Conservation (phyloP, 2,329 filamentous ascomycete genomes). For the Sporothrix pseudoabietina region DNA sequence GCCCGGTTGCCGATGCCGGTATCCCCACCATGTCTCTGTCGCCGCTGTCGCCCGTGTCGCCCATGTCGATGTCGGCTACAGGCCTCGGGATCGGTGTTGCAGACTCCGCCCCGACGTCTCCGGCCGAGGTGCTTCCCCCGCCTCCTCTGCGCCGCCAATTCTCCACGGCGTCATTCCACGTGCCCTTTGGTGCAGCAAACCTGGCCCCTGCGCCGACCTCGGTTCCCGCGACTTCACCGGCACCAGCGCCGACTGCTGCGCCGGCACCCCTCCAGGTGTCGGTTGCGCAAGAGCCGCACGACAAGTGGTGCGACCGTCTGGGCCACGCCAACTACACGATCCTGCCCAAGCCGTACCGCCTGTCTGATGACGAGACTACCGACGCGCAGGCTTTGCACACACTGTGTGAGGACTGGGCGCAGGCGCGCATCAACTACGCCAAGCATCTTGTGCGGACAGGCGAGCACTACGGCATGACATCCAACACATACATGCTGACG, state of each 20-base stretch:
- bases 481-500: slow-evolving; percentile 82
- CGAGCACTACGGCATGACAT: slow-evolving; percentile 88
- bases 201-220: not conserved
- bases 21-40: slow-evolving; percentile 29
- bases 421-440: slow-evolving; percentile 81
- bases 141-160: slow-evolving; percentile 77
- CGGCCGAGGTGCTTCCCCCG: slow-evolving; percentile 50
- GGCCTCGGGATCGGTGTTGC: slow-evolving; percentile 5
- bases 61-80: not conserved
- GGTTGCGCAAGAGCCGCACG: slow-evolving; percentile 60
- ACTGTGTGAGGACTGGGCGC: slow-evolving; percentile 78
- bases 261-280: slow-evolving; percentile 43
- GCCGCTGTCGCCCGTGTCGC: not conserved
- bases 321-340: slow-evolving; percentile 96
- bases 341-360: slow-evolving; percentile 73
- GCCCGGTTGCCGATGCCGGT: not conserved
- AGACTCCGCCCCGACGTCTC: slow-evolving; percentile 14
- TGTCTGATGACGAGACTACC: slow-evolving; percentile 50
- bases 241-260: slow-evolving; percentile 53
- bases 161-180: slow-evolving; percentile 72
- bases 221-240: slow-evolving; percentile 30
- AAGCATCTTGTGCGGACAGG: slow-evolving; percentile 85
- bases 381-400: slow-evolving; percentile 61
- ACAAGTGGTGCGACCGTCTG: slow-evolving; percentile 81
- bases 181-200: slow-evolving; percentile 51